Percentiles rank a stretch among this genome's conserved stretches.
These are phyloP conservation scores for Talaromyces wortmannii DNA, from an alignment of 495 filamentous ascomycete species.

Conservation along the genomic window DNA sequence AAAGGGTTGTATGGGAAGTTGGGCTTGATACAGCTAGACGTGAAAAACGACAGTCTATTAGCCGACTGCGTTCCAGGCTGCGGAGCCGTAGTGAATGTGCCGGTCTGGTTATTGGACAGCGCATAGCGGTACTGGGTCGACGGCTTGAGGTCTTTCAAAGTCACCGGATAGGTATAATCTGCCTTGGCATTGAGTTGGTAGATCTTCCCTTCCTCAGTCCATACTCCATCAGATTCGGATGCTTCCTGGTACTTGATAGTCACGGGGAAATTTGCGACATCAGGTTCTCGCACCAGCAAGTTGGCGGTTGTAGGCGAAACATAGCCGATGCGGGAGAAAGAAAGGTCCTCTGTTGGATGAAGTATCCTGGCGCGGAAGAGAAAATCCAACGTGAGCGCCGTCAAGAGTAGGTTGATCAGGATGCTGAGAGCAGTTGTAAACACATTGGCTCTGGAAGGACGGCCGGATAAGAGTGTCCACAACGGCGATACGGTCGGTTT, in stretches of 20 bases:
- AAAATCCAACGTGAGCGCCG: slow-evolving; percentile 64
- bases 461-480: slow-evolving; percentile 65
- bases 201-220: slow-evolving; percentile 61
- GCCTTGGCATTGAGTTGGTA: slow-evolving; percentile 62
- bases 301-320: slow-evolving; percentile 76
- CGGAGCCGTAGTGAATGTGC: slow-evolving; percentile 69
- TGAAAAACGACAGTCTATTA: slow-evolving; percentile 75
- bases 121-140: slow-evolving; percentile 71
- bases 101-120: slow-evolving; percentile 76
- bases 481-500: slow-evolving; percentile 28
- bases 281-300: slow-evolving; percentile 77
- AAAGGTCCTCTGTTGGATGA: slow-evolving; percentile 64
- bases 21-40: slow-evolving; percentile 84
- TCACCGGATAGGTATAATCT: slow-evolving; percentile 70
- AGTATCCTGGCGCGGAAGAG: slow-evolving; percentile 61
- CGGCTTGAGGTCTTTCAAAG: slow-evolving; percentile 45
- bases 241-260: slow-evolving; percentile 54
- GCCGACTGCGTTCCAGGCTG: slow-evolving; percentile 51
- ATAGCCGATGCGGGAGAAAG: slow-evolving; percentile 79
- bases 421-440: slow-evolving; percentile 57
- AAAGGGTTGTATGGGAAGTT: slow-evolving; percentile 82
- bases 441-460: slow-evolving; percentile 53
- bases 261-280: slow-evolving; percentile 65
- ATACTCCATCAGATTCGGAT: slow-evolving; percentile 24
- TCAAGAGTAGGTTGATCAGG: slow-evolving; percentile 59